These are phyloP conservation scores for Xylaria longipes DNA, from an alignment of 495 filamentous ascomycete species.

Conservation along the genomic window DNA sequence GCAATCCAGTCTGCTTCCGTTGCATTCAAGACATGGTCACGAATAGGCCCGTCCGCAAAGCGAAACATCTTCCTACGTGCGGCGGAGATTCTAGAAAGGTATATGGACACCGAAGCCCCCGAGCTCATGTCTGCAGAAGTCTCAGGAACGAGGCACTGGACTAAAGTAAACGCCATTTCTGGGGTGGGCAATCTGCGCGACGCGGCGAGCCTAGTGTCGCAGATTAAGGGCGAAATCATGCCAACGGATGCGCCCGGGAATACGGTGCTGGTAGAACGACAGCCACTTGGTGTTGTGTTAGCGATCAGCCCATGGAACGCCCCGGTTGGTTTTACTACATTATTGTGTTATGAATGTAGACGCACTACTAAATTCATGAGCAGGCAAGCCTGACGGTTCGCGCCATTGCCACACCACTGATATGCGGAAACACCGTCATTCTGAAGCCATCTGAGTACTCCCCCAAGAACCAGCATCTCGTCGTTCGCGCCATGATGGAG, in stretches of 20 bases:
- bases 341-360: conserved; percentile 18
- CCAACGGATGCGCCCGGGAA: conserved; percentile 41
- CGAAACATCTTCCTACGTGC: conserved; percentile 71
- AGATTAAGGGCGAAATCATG: conserved; percentile 46
- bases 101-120: conserved; percentile 66
- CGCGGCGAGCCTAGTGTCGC: conserved; percentile 61
- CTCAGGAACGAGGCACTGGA: conserved; percentile 46
- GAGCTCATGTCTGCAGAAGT: conserved; percentile 49
- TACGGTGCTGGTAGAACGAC: conserved; percentile 38
- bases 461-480: conserved; percentile 71
- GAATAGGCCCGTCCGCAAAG: conserved; percentile 61
- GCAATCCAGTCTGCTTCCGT: conserved; percentile 66
- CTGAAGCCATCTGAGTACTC: conserved; percentile 78
- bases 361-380: conserved; percentile 62
- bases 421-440: conserved; percentile 78
- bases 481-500: conserved; percentile 67
- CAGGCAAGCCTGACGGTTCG: conserved; percentile 66
- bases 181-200: conserved; percentile 65
- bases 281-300: conserved; percentile 44
- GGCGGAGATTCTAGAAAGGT: conserved; percentile 67
- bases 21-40: conserved; percentile 70
- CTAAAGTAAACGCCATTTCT: conserved; percentile 58
- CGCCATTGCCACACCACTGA: conserved; percentile 68
- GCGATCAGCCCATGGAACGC: conserved; percentile 48
- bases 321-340: conserved; percentile 27